Evolutionary conservation across 2,329 filamentous ascomycete genomes (phyloP), one percentile per base, ranked within the genome.

Genomic region (Alternaria longipes): DNA sequence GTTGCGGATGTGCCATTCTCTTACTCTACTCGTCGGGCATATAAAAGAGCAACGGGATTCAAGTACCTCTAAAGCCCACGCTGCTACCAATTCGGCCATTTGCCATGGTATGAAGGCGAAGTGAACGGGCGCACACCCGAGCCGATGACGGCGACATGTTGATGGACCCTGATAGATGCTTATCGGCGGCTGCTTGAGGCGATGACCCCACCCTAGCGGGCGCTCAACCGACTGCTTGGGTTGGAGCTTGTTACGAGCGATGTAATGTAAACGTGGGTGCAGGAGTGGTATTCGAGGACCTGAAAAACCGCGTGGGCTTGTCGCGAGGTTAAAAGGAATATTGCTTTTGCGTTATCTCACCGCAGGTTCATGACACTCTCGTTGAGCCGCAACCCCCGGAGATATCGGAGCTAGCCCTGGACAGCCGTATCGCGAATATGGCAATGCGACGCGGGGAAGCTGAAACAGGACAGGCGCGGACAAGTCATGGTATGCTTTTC

Each of bases 101-200:
- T 55, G 45, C 64, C 62, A 54, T 64, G 50, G 42, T 63, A 49
- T 64, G 60, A 65, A 59, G 61, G 64, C 63, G 59, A 46, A 70
- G 38, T 53, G 64, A 56, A 59, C 54, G 57, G 59, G 66, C 59
- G 58, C 60, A 64, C 49, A 66, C 65, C 59, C 67, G 60, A 64
- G 71, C 74, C 72, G 74, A 77, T 75, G 73, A 73, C 70, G 69
- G 71, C 72, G 68, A 72, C 75, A 78, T 75, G 50, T 57, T 63
- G 46, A 53, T 59, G 60, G 66, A 68, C 65, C 66, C 67, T 63
- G 56, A 62, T 50, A 56, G 53, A 24, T 60, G 64, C 70, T 74
- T 71, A 71, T 74, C 71, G 64, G 59, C 65, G 64, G 60, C 59
- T 59, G 62, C 53, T 57, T 12, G 11, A 60, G 55, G 60, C 51